Evolutionary conservation across 116 monocot genomes (phyloP).

Genomic region (Papilionanthe hybrid): DNA sequence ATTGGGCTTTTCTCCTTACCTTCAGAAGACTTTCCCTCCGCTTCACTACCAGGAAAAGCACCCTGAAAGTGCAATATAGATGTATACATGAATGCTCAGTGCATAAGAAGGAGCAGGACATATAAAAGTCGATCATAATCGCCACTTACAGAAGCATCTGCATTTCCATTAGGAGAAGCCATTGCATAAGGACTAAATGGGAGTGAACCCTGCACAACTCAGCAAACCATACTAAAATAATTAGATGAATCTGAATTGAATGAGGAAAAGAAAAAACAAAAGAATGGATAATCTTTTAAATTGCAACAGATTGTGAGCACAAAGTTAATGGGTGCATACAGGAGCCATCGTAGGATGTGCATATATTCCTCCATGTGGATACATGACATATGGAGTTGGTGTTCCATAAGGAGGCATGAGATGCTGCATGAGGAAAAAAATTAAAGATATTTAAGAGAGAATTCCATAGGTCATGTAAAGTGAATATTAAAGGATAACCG

Average conservation of each 20-base stretch:
- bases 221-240: constrained; percentile 5
- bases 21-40: constrained; percentile 65
- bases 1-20: constrained; percentile 64
- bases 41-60: constrained; percentile 47
- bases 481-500: neutral
- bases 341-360: constrained; percentile 88
- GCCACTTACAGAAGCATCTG: constrained; percentile 74
- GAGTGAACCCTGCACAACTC: constrained; percentile 50
- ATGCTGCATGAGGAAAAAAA: constrained; percentile 40
- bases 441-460: neutral
- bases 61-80: constrained; percentile 38
- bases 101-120: neutral
- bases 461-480: neutral
- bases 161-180: constrained; percentile 63
- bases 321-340: constrained; percentile 30
- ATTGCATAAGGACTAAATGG: constrained; percentile 74
- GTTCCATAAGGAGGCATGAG: constrained; percentile 93
- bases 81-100: neutral
- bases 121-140: neutral
- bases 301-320: neutral
- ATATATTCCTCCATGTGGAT: constrained; percentile 84
- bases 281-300: neutral
- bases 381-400: constrained; percentile 84
- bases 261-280: constrained; percentile 4
- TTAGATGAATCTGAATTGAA: neutral